phyloP scores from a whole-genome alignment of 1,284 basidiomycete species.

The Ceratobasidium sp. region DNA sequence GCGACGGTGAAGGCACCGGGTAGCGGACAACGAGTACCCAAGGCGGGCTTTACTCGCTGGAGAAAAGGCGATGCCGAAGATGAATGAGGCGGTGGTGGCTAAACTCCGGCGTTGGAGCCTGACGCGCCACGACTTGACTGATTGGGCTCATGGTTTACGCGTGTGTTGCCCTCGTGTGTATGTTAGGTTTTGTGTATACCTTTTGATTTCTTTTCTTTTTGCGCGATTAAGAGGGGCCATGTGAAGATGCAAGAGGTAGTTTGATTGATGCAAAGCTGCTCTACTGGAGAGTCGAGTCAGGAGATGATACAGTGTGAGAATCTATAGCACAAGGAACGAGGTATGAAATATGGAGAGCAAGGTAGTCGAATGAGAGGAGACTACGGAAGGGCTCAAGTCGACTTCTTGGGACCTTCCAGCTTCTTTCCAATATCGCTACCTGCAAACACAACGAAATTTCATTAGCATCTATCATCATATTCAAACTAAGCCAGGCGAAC shows the following conservation, averaged over 20 bases:
- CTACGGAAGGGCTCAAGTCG: constrained; percentile 30
- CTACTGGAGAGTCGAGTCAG: constrained; percentile 7
- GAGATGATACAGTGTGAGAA: constrained; percentile 22
- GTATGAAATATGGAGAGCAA: constrained; percentile 4
- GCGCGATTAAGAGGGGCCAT: not conserved
- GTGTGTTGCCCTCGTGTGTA: constrained; percentile 1
- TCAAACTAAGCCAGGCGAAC: constrained; percentile 48
- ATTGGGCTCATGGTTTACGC: constrained; percentile 13
- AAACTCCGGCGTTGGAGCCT: not conserved
- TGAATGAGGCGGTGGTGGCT: constrained; percentile 9
- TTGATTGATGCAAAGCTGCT: not conserved
- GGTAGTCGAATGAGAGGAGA: constrained; percentile 21
- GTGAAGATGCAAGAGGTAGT: not conserved
- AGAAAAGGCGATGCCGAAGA: too few relatives aligned
- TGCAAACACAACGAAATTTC: constrained; percentile 50
- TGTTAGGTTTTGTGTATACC: not conserved
- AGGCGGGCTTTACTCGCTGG: not conserved
- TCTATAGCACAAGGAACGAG: constrained; percentile 7
- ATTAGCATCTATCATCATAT: constrained; percentile 24
- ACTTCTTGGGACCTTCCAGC: constrained; percentile 77
- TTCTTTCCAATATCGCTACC: constrained; percentile 84
- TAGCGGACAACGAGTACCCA: too few relatives aligned
- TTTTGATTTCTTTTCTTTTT: constrained; percentile 6
- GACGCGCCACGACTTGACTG: not conserved
- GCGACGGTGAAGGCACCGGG: constrained; percentile 34